A percentile compares a stretch with the other conserved stretches of the same genome.
Conservation (phyloP, 352 stramenopile genomes). For the Stramenopiles sp. region DNA sequence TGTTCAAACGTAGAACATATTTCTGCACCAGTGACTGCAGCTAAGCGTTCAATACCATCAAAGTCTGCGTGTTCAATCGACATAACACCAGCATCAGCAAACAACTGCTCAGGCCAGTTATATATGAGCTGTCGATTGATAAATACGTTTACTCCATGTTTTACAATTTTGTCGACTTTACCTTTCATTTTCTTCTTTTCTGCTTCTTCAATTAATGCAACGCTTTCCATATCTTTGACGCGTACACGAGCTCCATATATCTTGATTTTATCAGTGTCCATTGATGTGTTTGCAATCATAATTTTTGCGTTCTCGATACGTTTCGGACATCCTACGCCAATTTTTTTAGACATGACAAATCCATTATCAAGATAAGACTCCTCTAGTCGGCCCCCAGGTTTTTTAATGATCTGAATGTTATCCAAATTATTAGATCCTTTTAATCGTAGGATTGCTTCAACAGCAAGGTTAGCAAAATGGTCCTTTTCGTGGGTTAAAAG, state of each 20-base stretch:
- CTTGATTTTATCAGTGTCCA: conserved; percentile 99
- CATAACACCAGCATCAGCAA: conserved; percentile 88
- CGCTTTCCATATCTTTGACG: conserved; percentile 92
- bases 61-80: conserved; percentile 98
- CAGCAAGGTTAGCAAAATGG: conserved; percentile 74
- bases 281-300: conserved; percentile 87
- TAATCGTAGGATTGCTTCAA: conserved; percentile 78
- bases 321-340: conserved; percentile 66
- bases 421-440: conserved; percentile 73
- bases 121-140: conserved; percentile 98
- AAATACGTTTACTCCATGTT: conserved; percentile 93
- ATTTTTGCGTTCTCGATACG: conserved; percentile 88
- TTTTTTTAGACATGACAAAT: conserved; percentile 88
- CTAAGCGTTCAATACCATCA: conserved; percentile 87
- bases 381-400: conserved; percentile 58
- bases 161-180: conserved; percentile 89
- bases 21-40: conserved; percentile 67
- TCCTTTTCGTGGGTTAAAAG: conserved; percentile 87
- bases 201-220: conserved; percentile 88
- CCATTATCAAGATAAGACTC: conserved; percentile 94
- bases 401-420: conserved; percentile 97
- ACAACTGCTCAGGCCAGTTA: conserved; percentile 91
- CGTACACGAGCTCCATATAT: conserved; percentile 86
- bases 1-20: conserved; percentile 90
- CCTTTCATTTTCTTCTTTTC: conserved; percentile 92